A percentile compares a stretch with the other conserved stretches of the same genome.
Evolutionary conservation across 2,329 filamentous ascomycete species (phyloP).

Genomic region (Westerdykella aurantiaca): DNA sequence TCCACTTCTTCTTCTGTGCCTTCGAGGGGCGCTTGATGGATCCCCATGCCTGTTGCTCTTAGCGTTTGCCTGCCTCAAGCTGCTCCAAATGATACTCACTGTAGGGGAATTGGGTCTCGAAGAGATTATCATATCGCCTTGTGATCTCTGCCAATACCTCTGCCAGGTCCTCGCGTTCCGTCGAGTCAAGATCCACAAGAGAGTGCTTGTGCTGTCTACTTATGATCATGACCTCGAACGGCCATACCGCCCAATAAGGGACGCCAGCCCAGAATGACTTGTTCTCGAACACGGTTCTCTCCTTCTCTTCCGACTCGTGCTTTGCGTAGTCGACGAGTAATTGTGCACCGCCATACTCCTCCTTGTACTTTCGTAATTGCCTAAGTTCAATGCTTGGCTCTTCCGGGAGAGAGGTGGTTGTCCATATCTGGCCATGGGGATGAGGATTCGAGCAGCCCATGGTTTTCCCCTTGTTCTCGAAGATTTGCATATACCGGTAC

Average conservation of each 20-base stretch:
- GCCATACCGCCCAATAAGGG: conserved; percentile 98
- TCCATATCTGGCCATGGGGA: conserved; percentile 96
- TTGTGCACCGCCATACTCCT: conserved; percentile 65
- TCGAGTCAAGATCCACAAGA: conserved; percentile 69
- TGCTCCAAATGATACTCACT: conserved; percentile 49
- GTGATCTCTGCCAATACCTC: conserved; percentile 84
- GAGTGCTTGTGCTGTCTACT: conserved; percentile 78
- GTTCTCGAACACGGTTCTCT: conserved; percentile 87
- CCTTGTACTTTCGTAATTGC: conserved; percentile 72
- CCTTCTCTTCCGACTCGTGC: conserved; percentile 73
- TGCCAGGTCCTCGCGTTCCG: conserved; percentile 69
- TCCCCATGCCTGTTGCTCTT: conserved; percentile 63
- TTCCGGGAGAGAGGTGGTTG: conserved; percentile 82
- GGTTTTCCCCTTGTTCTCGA: conserved; percentile 95
- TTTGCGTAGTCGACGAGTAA: conserved; percentile 81
- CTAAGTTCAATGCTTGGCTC: conserved; percentile 75
- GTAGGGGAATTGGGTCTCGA: conserved; percentile 95
- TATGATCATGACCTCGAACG: conserved; percentile 89
- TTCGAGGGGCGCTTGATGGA: conserved; percentile 88
- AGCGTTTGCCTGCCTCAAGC: background rate
- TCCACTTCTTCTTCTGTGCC: conserved; percentile 79
- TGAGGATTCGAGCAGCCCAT: conserved; percentile 99
- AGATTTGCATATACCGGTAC: conserved; percentile 97
- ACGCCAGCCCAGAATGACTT: conserved; percentile 77
- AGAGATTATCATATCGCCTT: conserved; percentile 90